Evolutionary conservation across 2,329 filamentous ascomycete species (phyloP), one percentile per base, ranked within the genome.

Genomic region (Penicillium sp.): DNA sequence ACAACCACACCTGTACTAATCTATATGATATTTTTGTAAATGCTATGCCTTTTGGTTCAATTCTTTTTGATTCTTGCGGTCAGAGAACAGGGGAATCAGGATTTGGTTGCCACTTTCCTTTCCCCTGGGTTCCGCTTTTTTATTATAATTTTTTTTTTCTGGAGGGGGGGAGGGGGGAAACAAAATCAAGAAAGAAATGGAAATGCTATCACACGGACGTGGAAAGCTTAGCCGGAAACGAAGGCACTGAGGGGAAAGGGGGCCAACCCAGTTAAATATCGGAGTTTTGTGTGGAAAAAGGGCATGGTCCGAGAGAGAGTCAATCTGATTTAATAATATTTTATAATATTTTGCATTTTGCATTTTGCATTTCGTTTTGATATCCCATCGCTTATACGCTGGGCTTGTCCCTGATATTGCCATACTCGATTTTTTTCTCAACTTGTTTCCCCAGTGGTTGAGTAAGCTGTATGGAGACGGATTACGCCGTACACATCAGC

Each of bases 221-320:
- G 53, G 49, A 60, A 54, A 51, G 55, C 49, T 58, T 59, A 61
- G 58, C 61, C 61, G 52, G 60, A 48, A 50, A 54, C n/a, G 42
- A 45, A 27, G 48, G 18, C 27, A 51, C 42, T 52, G 53, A 52
- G 61, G 61, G 60, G 45, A 62, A 58, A 55, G 59, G 62, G 61
- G 61, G 61, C 58, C 60, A 64, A 62, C 29, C 58, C 48, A 56
- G 56, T 45, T 44, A 31, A 48, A 39, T 34, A 5, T 58, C 62
- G 61, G 61, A 64, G 61, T 44, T 48, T 55, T 54, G 56, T 48
- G 49, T 53, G 41, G 45, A 60, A 63, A 54, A 53, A 55, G 62
- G 57, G 52, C 61, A 63, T 56, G 52, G 62, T 49, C 62, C 62
- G 58, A 61, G 46, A 61, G 46, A 46, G 53, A 51, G 29, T 34